Percentiles rank a stretch among this genome's conserved stretches.
phyloP scores from a whole-genome alignment of 129 eudicot genomes.

The Apium graveolens region DNA sequence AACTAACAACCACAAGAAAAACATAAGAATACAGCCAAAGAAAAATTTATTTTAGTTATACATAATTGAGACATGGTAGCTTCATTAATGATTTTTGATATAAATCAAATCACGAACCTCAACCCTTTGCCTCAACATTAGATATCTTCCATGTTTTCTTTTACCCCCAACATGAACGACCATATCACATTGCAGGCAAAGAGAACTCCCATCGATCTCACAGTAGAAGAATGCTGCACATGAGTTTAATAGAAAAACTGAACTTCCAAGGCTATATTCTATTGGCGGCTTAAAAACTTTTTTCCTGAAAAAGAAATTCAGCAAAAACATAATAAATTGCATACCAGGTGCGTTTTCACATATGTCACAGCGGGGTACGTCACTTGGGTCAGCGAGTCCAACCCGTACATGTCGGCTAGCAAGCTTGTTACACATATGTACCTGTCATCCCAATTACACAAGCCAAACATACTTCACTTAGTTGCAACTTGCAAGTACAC shows the following conservation, averaged over 20 bases:
- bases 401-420: conserved; percentile 17
- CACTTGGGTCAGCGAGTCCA: conserved; percentile 14
- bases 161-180: conserved; percentile 94
- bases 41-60: background rate
- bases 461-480: background rate
- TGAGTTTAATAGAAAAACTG: conserved; percentile 4
- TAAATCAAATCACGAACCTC: conserved; percentile 61
- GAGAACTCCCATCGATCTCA: conserved; percentile 93
- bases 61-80: background rate
- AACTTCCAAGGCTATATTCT: background rate
- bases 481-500: background rate
- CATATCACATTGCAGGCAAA: conserved; percentile 96
- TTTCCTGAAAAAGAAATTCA: background rate
- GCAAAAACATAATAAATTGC: background rate
- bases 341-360: conserved; percentile 13
- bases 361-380: conserved; percentile 12
- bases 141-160: conserved; percentile 83
- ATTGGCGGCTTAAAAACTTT: background rate
- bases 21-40: background rate
- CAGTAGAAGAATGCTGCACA: conserved; percentile 90
- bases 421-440: conserved; percentile 14
- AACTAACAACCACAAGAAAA: conserved; percentile 37
- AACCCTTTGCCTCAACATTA: conserved; percentile 73
- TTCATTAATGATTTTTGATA: conserved; percentile 8
- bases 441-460: conserved; percentile 1